Percentiles rank a stretch among this genome's conserved stretches.
Evolutionary conservation across 345 rosid species (phyloP).

Genomic region (Theobroma cacao): DNA sequence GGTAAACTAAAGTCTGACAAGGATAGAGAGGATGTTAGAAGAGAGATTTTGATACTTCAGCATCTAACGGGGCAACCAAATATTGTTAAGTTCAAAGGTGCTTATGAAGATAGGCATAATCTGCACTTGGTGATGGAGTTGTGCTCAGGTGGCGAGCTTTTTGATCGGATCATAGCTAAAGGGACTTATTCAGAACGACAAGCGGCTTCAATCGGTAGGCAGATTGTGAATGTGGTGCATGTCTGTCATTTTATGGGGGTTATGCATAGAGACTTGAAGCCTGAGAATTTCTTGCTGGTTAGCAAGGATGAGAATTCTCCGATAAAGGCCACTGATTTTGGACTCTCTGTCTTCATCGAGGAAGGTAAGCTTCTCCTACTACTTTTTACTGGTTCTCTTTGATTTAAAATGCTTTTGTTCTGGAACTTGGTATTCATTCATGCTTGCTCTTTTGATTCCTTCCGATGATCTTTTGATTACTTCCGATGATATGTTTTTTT

Average conservation of each 20-base stretch:
- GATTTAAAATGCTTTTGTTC: background rate
- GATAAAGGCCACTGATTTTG: conserved; percentile 83
- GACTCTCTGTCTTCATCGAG: conserved; percentile 88
- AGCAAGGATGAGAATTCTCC: conserved; percentile 46
- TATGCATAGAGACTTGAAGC: conserved; percentile 88
- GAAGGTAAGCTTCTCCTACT: conserved; percentile 56
- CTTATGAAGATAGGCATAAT: conserved; percentile 64
- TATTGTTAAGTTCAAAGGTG: conserved; percentile 79
- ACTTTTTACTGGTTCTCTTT: background rate
- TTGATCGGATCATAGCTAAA: conserved; percentile 73
- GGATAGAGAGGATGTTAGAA: conserved; percentile 66
- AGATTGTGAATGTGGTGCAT: conserved; percentile 82
- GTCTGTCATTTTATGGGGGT: conserved; percentile 97
- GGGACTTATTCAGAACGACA: conserved; percentile 76
- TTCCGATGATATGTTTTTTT: background rate
- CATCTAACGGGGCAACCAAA: conserved; percentile 90
- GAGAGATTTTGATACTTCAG: conserved; percentile 73
- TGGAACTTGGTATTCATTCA: background rate
- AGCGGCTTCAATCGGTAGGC: conserved; percentile 69
- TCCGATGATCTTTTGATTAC: background rate
- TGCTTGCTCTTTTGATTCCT: background rate
- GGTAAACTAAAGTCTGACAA: conserved; percentile 42
- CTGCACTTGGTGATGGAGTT: conserved; percentile 86
- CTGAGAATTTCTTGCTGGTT: conserved; percentile 85
- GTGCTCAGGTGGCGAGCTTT: conserved; percentile 94